A percentile compares a stretch with the other conserved stretches of the same genome.
Evolutionary conservation across 495 filamentous ascomycete species (phyloP).

Genomic region (Penicillium salamii): DNA sequence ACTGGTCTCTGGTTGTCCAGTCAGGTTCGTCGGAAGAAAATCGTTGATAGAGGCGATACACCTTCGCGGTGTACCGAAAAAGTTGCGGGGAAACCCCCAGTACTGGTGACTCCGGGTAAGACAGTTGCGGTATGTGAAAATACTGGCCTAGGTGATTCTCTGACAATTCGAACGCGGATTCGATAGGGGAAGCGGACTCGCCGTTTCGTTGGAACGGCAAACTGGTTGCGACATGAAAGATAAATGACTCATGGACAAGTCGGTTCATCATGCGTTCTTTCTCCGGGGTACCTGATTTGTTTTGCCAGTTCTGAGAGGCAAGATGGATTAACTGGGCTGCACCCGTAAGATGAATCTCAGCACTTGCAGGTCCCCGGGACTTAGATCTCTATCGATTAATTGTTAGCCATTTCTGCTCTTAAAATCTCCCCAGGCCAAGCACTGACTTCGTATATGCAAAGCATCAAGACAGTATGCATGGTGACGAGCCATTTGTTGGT

Average conservation of each 20-base stretch:
- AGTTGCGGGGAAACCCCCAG: constrained; percentile 17
- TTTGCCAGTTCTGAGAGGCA: neutral
- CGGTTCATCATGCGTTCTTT: constrained; percentile 10
- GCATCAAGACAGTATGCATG: constrained; percentile 15
- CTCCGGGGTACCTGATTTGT: neutral
- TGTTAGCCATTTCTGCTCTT: neutral
- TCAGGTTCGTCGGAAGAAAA: neutral
- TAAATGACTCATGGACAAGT: constrained; percentile 22
- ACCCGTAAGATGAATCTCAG: constrained; percentile 17
- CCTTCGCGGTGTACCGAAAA: constrained; percentile 13
- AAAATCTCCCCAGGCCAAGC: neutral
- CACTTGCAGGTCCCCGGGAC: constrained; percentile 9
- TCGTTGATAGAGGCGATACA: constrained; percentile 12
- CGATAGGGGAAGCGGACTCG: constrained; percentile 1
- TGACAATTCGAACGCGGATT: constrained; percentile 14
- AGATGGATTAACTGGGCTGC: constrained; percentile 19
- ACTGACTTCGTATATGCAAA: constrained; percentile 24
- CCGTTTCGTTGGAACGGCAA: constrained; percentile 17
- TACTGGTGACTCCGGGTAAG: constrained; percentile 14
- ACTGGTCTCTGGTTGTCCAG: neutral
- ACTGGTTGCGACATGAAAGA: constrained; percentile 25
- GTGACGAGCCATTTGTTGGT: constrained; percentile 6
- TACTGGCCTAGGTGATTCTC: constrained; percentile 12
- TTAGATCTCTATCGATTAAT: constrained; percentile 14
- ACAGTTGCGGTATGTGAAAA: neutral